Conservation (phyloP, 805 yeast species). For the Lachancea lanzarotensis region DNA sequence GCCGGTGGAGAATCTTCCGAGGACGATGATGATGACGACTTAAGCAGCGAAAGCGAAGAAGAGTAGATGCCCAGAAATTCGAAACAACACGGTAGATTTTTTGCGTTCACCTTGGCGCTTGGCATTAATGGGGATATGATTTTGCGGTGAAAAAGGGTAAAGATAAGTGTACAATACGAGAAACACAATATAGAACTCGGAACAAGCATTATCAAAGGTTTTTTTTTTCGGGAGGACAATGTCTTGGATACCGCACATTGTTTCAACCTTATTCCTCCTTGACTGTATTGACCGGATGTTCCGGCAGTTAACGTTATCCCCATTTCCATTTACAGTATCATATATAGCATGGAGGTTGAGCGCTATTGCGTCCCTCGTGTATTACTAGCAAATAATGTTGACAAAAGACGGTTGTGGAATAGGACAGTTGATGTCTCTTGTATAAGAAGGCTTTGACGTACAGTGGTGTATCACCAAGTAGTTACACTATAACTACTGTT, state of each 20-base stretch:
- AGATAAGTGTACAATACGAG: no score
- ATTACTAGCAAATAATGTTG: neutral
- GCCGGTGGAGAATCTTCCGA: slow-evolving; percentile 28
- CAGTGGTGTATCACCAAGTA: no score
- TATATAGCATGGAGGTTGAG: slow-evolving; percentile 3
- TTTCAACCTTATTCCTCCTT: neutral
- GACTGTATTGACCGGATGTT: neutral
- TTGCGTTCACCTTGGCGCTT: neutral
- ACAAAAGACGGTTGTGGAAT: neutral
- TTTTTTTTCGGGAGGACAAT: no score
- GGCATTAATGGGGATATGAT: neutral
- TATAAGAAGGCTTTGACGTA: no score
- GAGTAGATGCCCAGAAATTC: slow-evolving; percentile 36
- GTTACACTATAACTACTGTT: no score
- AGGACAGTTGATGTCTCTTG: neutral
- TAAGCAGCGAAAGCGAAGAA: slow-evolving; percentile 66
- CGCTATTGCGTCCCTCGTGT: neutral
- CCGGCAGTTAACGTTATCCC: neutral
- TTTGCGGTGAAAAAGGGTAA: no score
- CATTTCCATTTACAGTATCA: neutral
- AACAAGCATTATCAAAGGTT: neutral
- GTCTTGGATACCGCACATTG: no score
- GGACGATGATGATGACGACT: slow-evolving; percentile 36
- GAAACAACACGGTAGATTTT: neutral
- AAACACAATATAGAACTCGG: no score